Conservation (phyloP, 176 grass and related monocot species). For the Avena atlantica region DNA sequence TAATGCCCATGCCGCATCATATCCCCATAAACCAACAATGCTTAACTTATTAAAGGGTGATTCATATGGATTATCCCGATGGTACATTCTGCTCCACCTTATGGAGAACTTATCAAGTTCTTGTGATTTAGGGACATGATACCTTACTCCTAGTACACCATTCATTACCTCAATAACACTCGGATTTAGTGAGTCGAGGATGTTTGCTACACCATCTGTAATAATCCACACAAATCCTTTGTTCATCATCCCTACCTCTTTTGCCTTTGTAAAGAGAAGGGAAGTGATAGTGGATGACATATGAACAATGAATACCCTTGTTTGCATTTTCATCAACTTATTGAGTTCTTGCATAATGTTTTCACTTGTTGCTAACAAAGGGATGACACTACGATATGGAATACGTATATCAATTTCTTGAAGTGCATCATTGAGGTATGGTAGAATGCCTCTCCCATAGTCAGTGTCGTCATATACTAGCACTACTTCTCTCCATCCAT, state of each 20-base stretch:
- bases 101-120: constrained; percentile 34
- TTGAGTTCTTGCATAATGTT: constrained; percentile 56
- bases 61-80: constrained; percentile 37
- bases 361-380: constrained; percentile 40
- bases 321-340: constrained; percentile 53
- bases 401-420: constrained; percentile 39
- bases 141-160: constrained; percentile 54
- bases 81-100: constrained; percentile 56
- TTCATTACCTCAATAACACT: constrained; percentile 41
- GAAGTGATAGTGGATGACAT: constrained; percentile 31
- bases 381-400: constrained; percentile 41
- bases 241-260: constrained; percentile 56
- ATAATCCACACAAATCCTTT: constrained; percentile 65
- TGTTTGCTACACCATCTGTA: constrained; percentile 48
- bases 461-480: constrained; percentile 54
- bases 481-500: constrained; percentile 71
- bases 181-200: constrained; percentile 35
- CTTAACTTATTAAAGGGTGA: constrained; percentile 35
- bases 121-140: constrained; percentile 31
- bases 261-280: constrained; percentile 45
- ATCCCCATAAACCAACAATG: constrained; percentile 46
- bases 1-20: constrained; percentile 53
- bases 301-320: constrained; percentile 54
- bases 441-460: constrained; percentile 61
- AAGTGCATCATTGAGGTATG: constrained; percentile 49